Evolutionary conservation across 768 basidiomycete species (phyloP).

Genomic region (Dacryopinax primogenitus): DNA sequence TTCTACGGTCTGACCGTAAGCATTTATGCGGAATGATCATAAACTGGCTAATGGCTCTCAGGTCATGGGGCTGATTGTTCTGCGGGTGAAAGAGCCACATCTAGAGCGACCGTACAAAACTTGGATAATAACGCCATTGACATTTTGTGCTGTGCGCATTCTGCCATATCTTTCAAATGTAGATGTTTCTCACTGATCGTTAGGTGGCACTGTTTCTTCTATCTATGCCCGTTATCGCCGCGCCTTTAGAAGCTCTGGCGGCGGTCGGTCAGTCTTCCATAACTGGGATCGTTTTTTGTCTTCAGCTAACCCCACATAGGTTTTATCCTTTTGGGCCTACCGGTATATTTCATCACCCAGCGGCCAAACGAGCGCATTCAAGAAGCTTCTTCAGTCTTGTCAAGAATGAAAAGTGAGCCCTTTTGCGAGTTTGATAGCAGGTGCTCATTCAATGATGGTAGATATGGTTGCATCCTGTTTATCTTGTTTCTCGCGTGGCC

Average conservation of each 20-base stretch:
- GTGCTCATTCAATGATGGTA: slow-evolving; percentile 20
- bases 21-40: slow-evolving; percentile 4
- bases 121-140: slow-evolving; percentile 80
- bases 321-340: slow-evolving; percentile 66
- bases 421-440: not conserved
- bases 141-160: slow-evolving; percentile 65
- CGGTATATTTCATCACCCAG: slow-evolving; percentile 68
- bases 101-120: slow-evolving; percentile 86
- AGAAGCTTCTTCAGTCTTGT: not conserved
- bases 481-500: slow-evolving; percentile 36
- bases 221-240: slow-evolving; percentile 88
- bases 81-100: slow-evolving; percentile 81
- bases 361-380: slow-evolving; percentile 11
- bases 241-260: slow-evolving; percentile 74
- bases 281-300: slow-evolving; percentile 4
- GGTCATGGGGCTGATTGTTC: slow-evolving; percentile 65
- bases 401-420: slow-evolving; percentile 10
- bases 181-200: not conserved
- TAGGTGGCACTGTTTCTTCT: slow-evolving; percentile 81
- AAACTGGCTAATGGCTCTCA: too few relatives aligned
- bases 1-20: slow-evolving; percentile 76
- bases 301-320: slow-evolving; percentile 30
- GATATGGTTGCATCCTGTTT: slow-evolving; percentile 34
- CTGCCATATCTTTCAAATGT: slow-evolving; percentile 9
- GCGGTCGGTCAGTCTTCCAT: slow-evolving; percentile 53